Evolutionary conservation across 805 yeast genomes (phyloP), one percentile per base, ranked within the genome.

Genomic region (Hanseniaspora meyeri): DNA sequence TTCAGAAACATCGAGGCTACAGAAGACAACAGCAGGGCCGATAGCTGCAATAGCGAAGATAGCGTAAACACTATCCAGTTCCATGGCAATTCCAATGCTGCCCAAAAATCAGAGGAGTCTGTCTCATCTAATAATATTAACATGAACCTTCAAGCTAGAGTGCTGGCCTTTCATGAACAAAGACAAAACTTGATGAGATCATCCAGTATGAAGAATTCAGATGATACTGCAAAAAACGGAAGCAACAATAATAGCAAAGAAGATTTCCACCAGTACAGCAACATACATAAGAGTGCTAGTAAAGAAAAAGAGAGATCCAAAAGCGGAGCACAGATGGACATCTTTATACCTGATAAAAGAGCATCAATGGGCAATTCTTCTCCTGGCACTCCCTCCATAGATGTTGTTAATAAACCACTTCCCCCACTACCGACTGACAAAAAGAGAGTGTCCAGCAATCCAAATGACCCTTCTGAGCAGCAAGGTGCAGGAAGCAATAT

Each of bases 161-260:
- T 90, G 39, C 71, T 85, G 67, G 96, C 95, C 0, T 86, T 90
- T 63, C 96, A 89, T 68, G 88, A 87, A 60, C 81, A 84, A 64
- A 77, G 96, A 62, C 82, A 80, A 58, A 59, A 39, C 57, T 55
- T 51, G 20, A 55, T 49, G 56, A 51, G 57, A 55, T 51, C 53
- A 34, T 59, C 68, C 16, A 67, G 63, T 55, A 65, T 62, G 19
- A 62, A 60, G 24, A 43, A 64, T 56, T 46, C 60, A 47, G 57
- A 48, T 49, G 42, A 54, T 63, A 51, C 60, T 66, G n/a, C 61
- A 58, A 31, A 56, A 63, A 29, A 17, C 43, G 19, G 24, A 29
- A 42, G 37, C 12, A 29, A 42, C 42, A 36, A 20, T 24, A n/a
- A 17, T 47, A 43, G 17, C 56, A 46, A 34, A 17, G 49, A 46